Evolutionary conservation across 805 yeast genomes (phyloP).

Genomic region (Ogataea methanolica): DNA sequence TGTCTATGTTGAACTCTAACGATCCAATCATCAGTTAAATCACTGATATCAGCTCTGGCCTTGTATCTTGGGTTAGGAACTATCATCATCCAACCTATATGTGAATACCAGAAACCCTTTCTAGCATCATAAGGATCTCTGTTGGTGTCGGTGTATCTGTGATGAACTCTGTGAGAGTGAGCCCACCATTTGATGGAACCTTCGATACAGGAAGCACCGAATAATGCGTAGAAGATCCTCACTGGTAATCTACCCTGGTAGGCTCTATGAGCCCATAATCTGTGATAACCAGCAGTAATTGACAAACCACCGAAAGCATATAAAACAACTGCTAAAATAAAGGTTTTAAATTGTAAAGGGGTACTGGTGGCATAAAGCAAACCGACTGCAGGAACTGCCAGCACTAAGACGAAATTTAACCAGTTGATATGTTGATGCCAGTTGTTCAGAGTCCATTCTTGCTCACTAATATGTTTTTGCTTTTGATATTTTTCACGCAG

Average conservation of each 20-base stretch:
- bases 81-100: conserved; percentile 80
- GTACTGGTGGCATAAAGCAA: conserved; percentile 38
- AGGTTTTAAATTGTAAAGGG: conserved; percentile 46
- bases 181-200: conserved; percentile 91
- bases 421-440: conserved; percentile 77
- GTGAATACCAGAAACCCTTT: conserved; percentile 78
- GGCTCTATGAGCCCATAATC: conserved; percentile 75
- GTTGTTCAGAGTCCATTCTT: conserved; percentile 69
- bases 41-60: conserved; percentile 79
- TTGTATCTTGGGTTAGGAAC: conserved; percentile 78
- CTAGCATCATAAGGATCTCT: conserved; percentile 88
- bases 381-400: conserved; percentile 57
- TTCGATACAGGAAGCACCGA: conserved; percentile 80
- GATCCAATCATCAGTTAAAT: conserved; percentile 72
- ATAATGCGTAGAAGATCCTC: conserved; percentile 62
- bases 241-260: conserved; percentile 60
- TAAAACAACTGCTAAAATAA: conserved; percentile 42
- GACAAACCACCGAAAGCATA: conserved; percentile 65
- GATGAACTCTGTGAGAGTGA: conserved; percentile 81
- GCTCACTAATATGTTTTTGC: conserved; percentile 62
- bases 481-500: conserved; percentile 37
- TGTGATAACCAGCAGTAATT: conserved; percentile 81
- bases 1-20: conserved; percentile 81
- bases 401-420: conserved; percentile 65
- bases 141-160: conserved; percentile 76